Evolutionary conservation across 305 asterid species (phyloP).

Genomic region (Stenogyne calaminthoides): DNA sequence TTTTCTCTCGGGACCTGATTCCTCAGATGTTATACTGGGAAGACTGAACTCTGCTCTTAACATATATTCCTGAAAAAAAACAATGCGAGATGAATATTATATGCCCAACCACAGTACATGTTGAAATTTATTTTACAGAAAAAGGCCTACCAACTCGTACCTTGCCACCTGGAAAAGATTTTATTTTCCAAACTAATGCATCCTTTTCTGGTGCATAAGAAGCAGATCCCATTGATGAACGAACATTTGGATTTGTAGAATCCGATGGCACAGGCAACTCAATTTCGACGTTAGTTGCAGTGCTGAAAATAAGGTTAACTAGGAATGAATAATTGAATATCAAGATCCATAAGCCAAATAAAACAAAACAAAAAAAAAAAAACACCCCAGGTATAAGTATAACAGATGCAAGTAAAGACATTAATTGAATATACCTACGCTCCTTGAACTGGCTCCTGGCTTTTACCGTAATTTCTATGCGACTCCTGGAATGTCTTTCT

Average conservation of each 20-base stretch:
- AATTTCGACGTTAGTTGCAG: slow-evolving; percentile 88
- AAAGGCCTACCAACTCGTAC: slow-evolving; percentile 37
- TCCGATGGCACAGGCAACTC: slow-evolving; percentile 92
- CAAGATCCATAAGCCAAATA: slow-evolving; percentile 19
- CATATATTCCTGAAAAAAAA: slow-evolving; percentile 67
- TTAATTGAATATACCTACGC: slow-evolving; percentile 61
- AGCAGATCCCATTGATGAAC: slow-evolving; percentile 90
- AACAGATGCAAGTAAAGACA: neutral
- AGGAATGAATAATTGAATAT: slow-evolving; percentile 23
- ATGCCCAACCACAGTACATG: neutral
- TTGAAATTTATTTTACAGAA: neutral
- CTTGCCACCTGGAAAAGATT: slow-evolving; percentile 94
- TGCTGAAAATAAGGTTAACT: slow-evolving; percentile 64
- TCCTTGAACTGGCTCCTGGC: slow-evolving; percentile 98
- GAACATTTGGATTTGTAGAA: slow-evolving; percentile 84
- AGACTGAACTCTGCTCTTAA: slow-evolving; percentile 88
- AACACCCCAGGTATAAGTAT: neutral
- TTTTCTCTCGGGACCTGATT: slow-evolving; percentile 77
- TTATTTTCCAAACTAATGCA: slow-evolving; percentile 85
- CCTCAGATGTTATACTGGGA: slow-evolving; percentile 85
- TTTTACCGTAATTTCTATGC: slow-evolving; percentile 78
- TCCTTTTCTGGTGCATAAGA: slow-evolving; percentile 91
- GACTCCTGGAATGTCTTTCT: slow-evolving; percentile 90
- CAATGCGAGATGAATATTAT: neutral
- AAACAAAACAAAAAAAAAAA: neutral